Conservation (phyloP, 2,329 filamentous ascomycete genomes). For the Xylariaceae sp. region DNA sequence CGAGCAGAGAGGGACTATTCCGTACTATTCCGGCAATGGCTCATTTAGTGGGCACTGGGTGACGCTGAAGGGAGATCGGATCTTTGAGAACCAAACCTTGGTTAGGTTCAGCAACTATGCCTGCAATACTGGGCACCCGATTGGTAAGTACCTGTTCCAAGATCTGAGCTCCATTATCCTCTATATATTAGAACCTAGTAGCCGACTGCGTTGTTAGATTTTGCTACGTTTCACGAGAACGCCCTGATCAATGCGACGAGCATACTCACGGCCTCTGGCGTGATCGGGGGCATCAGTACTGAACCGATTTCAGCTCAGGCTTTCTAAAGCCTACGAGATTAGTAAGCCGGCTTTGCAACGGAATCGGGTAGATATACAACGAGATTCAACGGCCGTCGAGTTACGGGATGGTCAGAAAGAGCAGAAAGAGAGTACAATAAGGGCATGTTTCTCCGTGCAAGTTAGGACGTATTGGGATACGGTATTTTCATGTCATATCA, state of each 20-base stretch:
- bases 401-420: too few relatives aligned
- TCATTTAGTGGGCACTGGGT: constrained; percentile 23
- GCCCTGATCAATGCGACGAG: constrained; percentile 18
- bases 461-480: too few relatives aligned
- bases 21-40: constrained; percentile 20
- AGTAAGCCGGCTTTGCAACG: too few relatives aligned
- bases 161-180: too few relatives aligned
- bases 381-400: too few relatives aligned
- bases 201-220: constrained; percentile 9
- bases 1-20: constrained; percentile 19
- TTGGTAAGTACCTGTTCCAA: constrained; percentile 2
- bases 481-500: too few relatives aligned
- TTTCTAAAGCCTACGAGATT: too few relatives aligned
- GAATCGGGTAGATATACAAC: too few relatives aligned
- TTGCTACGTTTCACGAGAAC: background rate
- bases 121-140: constrained; percentile 26
- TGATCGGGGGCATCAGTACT: constrained; percentile 5
- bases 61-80: constrained; percentile 17
- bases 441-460: too few relatives aligned
- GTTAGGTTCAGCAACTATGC: constrained; percentile 17
- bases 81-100: constrained; percentile 25
- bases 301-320: constrained; percentile 14
- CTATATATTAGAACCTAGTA: background rate
- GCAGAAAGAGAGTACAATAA: too few relatives aligned
- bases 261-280: constrained; percentile 7